Conservation (phyloP, 805 yeast species). For the Yamadazyma scolyti region DNA sequence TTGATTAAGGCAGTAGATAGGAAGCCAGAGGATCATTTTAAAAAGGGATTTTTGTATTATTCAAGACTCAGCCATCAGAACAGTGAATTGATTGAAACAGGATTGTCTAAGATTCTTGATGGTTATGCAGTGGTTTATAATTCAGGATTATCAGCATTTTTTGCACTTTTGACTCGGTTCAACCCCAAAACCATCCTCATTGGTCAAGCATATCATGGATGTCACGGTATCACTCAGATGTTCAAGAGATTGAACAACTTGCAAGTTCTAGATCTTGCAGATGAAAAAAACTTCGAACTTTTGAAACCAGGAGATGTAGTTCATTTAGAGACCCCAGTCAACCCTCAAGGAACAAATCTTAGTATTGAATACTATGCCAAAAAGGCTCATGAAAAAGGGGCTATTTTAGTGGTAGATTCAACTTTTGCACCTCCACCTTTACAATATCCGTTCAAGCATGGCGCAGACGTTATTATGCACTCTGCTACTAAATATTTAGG, state of each 20-base stretch:
- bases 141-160: slow-evolving; percentile 80
- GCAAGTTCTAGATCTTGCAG: slow-evolving; percentile 36
- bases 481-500: slow-evolving; percentile 93
- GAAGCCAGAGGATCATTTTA: slow-evolving; percentile 10
- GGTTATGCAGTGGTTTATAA: slow-evolving; percentile 68
- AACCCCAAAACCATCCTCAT: slow-evolving; percentile 74
- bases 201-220: slow-evolving; percentile 84
- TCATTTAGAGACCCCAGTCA: slow-evolving; percentile 85
- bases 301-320: slow-evolving; percentile 67
- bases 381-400: slow-evolving; percentile 76
- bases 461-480: slow-evolving; percentile 87
- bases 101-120: slow-evolving; percentile 55
- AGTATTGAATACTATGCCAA: slow-evolving; percentile 63
- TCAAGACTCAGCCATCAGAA: slow-evolving; percentile 78
- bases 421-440: slow-evolving; percentile 95
- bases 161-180: slow-evolving; percentile 63
- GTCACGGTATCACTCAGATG: slow-evolving; percentile 65
- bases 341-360: slow-evolving; percentile 70
- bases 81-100: slow-evolving; percentile 60
- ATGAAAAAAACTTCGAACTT: slow-evolving; percentile 35
- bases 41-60: slow-evolving; percentile 32
- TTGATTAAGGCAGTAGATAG: slow-evolving; percentile 41
- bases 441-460: slow-evolving; percentile 74
- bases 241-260: slow-evolving; percentile 59
- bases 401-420: slow-evolving; percentile 68